Percentiles rank a stretch among this genome's conserved stretches.
Evolutionary conservation across 257 asterid genomes (phyloP).

Genomic region (Solanum dulcamara): DNA sequence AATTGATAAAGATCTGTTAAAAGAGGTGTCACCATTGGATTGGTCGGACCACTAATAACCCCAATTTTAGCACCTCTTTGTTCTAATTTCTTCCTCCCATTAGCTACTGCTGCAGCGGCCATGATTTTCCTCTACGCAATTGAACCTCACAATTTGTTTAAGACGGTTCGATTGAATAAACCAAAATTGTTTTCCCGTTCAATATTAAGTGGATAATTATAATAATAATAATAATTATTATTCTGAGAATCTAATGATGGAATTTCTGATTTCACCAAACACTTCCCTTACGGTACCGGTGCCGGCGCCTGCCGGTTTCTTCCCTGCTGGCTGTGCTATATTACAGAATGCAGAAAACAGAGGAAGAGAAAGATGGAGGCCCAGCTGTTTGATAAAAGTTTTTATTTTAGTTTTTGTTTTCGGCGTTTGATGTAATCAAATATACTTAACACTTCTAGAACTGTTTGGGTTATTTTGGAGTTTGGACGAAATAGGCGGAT

Average conservation of each 20-base stretch:
- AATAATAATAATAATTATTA: background rate
- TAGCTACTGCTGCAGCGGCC: background rate
- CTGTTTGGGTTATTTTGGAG: background rate
- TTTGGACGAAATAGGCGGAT: background rate
- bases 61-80: background rate
- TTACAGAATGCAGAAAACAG: background rate
- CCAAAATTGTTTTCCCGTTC: background rate
- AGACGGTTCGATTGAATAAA: background rate
- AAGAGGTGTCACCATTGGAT: slow-evolving; percentile 96
- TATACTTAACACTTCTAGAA: background rate
- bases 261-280: background rate
- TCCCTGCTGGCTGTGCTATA: background rate
- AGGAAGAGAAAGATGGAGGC: background rate
- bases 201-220: background rate
- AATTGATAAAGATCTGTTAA: slow-evolving; percentile 96
- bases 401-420: background rate
- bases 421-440: background rate
- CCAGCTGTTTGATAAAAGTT: background rate
- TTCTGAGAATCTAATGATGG: background rate
- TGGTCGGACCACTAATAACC: slow-evolving; percentile 50
- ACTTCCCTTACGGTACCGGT: background rate
- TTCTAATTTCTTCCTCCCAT: background rate
- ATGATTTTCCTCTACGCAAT: background rate
- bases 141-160: background rate
- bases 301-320: background rate